These are phyloP conservation scores for Septoria petroselini DNA, from an alignment of 2,329 filamentous ascomycete species.

Conservation along the genomic window DNA sequence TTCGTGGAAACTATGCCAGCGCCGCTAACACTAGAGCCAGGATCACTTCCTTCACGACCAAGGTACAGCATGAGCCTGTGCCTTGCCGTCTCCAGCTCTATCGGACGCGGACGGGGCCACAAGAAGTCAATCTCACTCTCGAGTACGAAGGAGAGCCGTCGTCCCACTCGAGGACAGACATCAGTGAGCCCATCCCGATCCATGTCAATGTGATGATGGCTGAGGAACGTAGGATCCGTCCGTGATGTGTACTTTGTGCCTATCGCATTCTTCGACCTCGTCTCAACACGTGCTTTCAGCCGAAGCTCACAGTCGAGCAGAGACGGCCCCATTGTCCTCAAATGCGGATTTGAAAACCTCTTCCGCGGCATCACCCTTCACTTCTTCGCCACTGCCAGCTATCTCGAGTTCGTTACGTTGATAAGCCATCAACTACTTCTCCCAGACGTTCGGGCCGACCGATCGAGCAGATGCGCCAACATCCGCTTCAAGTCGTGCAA, in stretches of 20 bases:
- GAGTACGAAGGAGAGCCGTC: constrained; percentile 13
- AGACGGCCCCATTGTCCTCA: neutral
- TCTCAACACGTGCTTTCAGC: neutral
- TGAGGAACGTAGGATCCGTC: neutral
- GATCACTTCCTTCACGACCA: constrained; percentile 11
- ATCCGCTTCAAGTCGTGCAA: constrained; percentile 7
- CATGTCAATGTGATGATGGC: too few relatives aligned
- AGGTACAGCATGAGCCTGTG: neutral
- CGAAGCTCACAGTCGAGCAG: neutral
- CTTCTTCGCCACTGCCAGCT: constrained; percentile 3
- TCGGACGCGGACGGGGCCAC: neutral
- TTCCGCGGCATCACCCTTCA: constrained; percentile 12
- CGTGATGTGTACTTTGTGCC: constrained; percentile 1
- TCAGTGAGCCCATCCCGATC: neutral
- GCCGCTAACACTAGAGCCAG: neutral
- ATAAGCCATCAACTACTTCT: constrained; percentile 5
- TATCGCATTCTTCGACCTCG: neutral
- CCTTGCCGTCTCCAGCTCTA: constrained; percentile 9
- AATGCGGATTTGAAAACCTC: constrained; percentile 1
- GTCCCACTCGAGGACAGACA: constrained; percentile 7
- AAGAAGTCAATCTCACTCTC: constrained; percentile 10
- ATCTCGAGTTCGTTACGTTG: constrained; percentile 9
- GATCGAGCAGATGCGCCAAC: neutral
- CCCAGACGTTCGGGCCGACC: constrained; percentile 4
- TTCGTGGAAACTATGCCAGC: neutral